Conservation (phyloP, 495 filamentous ascomycete genomes). For the Pseudevernia furfuracea region DNA sequence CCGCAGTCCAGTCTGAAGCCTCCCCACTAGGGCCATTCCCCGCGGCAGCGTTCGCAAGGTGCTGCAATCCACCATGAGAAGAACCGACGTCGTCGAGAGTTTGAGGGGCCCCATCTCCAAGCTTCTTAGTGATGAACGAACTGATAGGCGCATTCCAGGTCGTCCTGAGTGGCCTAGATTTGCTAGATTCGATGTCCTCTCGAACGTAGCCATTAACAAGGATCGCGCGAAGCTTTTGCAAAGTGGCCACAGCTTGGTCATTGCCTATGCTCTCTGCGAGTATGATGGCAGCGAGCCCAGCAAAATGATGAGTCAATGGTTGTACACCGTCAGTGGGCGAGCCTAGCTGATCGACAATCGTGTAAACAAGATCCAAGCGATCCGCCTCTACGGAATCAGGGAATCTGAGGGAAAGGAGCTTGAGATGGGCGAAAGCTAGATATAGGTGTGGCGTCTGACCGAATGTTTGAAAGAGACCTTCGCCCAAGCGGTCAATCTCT, state of each 20-base stretch:
- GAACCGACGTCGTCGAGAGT: not conserved
- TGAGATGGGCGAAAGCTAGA: not conserved
- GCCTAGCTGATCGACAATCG: not conserved
- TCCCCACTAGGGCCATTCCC: not conserved
- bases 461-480: not conserved
- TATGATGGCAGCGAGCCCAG: not conserved
- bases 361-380: not conserved
- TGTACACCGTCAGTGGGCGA: not conserved
- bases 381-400: not conserved
- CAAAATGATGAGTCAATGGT: constrained; percentile 3
- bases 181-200: not conserved
- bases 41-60: constrained; percentile 16
- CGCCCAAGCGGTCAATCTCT: not conserved
- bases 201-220: not conserved
- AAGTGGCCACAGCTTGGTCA: not conserved
- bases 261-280: not conserved
- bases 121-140: constrained; percentile 8
- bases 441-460: not conserved
- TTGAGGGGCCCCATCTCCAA: not conserved
- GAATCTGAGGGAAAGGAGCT: not conserved
- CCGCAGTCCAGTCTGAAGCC: not conserved
- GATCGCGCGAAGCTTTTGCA: not conserved
- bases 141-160: constrained; percentile 13
- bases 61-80: constrained; percentile 13
- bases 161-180: not conserved